phyloP scores from a whole-genome alignment of 768 basidiomycete genomes.

The Calocera cornea region DNA sequence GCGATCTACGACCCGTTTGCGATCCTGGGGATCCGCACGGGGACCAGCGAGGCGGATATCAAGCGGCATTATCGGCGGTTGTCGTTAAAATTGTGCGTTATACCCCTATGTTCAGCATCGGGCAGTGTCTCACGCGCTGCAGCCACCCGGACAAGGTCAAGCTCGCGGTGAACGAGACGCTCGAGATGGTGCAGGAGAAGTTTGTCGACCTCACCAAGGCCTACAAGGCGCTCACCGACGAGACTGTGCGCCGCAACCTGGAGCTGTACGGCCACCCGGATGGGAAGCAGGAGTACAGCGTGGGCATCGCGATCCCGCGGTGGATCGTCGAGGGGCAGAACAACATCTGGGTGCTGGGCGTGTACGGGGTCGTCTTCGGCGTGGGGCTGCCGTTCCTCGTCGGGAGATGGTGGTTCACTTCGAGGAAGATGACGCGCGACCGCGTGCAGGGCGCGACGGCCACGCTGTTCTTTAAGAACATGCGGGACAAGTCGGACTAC shows the following conservation, averaged over 20 bases:
- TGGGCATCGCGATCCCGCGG: constrained; percentile 86
- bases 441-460: constrained; percentile 72
- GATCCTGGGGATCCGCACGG: constrained; percentile 62
- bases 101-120: not conserved
- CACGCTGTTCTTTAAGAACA: constrained; percentile 69
- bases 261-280: constrained; percentile 88
- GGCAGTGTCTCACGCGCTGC: not conserved
- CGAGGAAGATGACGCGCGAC: constrained; percentile 78
- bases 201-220: constrained; percentile 95
- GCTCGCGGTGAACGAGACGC: constrained; percentile 64
- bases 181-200: constrained; percentile 68
- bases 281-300: constrained; percentile 84
- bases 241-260: constrained; percentile 79
- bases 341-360: constrained; percentile 76
- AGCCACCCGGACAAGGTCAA: constrained; percentile 98
- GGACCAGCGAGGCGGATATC: constrained; percentile 71
- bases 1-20: constrained; percentile 88
- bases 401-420: constrained; percentile 95
- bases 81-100: constrained; percentile 64
- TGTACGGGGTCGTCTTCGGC: constrained; percentile 81
- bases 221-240: constrained; percentile 94
- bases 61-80: constrained; percentile 91
- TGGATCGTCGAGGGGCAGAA: constrained; percentile 92
- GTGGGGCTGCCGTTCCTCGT: constrained; percentile 75
- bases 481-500: constrained; percentile 68